These are phyloP conservation scores for Sporodiniella umbellata DNA, from an alignment of 371 early-diverging fungal genomes.

Conservation along the genomic window DNA sequence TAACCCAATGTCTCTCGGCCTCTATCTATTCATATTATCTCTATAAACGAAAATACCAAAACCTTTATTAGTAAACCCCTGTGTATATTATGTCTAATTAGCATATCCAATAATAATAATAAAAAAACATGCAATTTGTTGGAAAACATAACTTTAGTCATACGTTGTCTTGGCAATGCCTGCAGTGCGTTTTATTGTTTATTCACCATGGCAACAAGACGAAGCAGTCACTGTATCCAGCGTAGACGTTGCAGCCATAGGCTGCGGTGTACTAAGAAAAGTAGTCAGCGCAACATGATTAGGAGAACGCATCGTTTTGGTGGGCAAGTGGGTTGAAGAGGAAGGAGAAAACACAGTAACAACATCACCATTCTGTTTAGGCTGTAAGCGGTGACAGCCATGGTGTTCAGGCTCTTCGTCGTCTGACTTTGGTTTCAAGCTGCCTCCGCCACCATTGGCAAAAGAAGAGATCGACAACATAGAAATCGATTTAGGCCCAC, in stretches of 20 bases:
- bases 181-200: too few relatives aligned
- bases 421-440: background rate
- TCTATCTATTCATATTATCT: too few relatives aligned
- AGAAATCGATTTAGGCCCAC: conserved; percentile 42
- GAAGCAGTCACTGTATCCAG: conserved; percentile 40
- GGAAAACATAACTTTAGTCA: too few relatives aligned
- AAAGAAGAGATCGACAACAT: conserved; percentile 48
- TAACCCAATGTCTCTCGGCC: too few relatives aligned
- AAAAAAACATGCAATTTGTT: too few relatives aligned
- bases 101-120: too few relatives aligned
- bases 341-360: conserved; percentile 18
- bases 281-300: conserved; percentile 20
- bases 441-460: conserved; percentile 19
- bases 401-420: conserved; percentile 8
- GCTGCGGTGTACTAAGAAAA: conserved; percentile 30
- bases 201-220: background rate
- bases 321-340: conserved; percentile 15
- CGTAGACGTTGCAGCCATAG: conserved; percentile 33
- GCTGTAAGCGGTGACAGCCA: conserved; percentile 18
- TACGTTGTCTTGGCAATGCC: too few relatives aligned
- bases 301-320: conserved; percentile 14
- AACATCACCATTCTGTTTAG: background rate
- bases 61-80: too few relatives aligned
- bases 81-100: too few relatives aligned
- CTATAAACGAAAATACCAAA: too few relatives aligned